phyloP scores from a whole-genome alignment of 129 eudicot genomes.

The Pulicaria dysenterica region DNA sequence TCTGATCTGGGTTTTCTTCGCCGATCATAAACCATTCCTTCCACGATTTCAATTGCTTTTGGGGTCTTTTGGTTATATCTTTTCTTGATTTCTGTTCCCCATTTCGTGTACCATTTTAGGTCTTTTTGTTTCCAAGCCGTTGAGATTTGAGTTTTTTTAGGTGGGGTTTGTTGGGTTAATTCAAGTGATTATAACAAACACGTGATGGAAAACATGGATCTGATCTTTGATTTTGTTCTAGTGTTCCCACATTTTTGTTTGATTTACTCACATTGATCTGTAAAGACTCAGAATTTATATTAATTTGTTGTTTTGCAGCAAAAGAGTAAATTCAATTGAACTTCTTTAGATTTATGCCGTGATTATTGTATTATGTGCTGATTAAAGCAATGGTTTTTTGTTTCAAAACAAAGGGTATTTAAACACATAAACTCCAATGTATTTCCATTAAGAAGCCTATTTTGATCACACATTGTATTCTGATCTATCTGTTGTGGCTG shows the following conservation, averaged over 20 bases:
- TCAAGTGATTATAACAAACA: constrained; percentile 16
- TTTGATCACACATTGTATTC: constrained; percentile 30
- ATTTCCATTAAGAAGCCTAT: constrained; percentile 7
- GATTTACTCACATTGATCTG: constrained; percentile 31
- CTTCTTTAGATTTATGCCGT: constrained; percentile 16
- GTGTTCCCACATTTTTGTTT: constrained; percentile 29
- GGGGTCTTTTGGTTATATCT: constrained; percentile 13
- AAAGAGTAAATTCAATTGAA: constrained; percentile 6
- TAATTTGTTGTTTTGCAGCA: constrained; percentile 12
- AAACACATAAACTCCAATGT: constrained; percentile 3
- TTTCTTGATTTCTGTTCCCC: constrained; percentile 24
- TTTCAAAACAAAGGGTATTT: constrained; percentile 9
- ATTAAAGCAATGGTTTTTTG: constrained; percentile 14
- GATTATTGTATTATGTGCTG: constrained; percentile 7
- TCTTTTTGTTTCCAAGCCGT: not conserved
- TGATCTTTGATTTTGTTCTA: constrained; percentile 24
- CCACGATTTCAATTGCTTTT: constrained; percentile 14
- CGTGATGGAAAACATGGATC: constrained; percentile 33
- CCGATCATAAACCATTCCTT: not conserved
- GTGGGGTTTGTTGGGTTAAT: constrained; percentile 12
- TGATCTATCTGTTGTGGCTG: constrained; percentile 29
- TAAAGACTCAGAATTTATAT: constrained; percentile 14
- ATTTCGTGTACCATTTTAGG: constrained; percentile 14
- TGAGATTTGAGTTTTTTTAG: constrained; percentile 25
- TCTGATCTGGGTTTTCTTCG: constrained; percentile 29